These are phyloP conservation scores for Penstemon eatonii DNA, from an alignment of 257 asterid species.

Conservation along the genomic window DNA sequence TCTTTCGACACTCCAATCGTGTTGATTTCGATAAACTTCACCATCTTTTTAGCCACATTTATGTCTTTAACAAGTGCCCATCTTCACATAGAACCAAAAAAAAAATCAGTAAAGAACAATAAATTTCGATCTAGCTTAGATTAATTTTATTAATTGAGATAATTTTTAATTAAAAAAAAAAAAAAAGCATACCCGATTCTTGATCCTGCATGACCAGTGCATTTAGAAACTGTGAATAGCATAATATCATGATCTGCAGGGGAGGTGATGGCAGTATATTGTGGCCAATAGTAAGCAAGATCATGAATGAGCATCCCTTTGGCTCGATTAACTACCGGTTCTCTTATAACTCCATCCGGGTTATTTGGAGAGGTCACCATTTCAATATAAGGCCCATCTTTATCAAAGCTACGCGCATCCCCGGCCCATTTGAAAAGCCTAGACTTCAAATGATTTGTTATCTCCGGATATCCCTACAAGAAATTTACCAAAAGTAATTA, in stretches of 20 bases:
- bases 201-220: constrained; percentile 94
- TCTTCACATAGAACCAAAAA: constrained; percentile 27
- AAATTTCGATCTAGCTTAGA: background rate
- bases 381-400: constrained; percentile 62
- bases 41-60: constrained; percentile 68
- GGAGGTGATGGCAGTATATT: constrained; percentile 69
- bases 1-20: constrained; percentile 91
- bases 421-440: constrained; percentile 73
- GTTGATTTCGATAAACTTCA: constrained; percentile 60
- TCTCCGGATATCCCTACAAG: constrained; percentile 65
- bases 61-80: constrained; percentile 85
- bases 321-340: constrained; percentile 48
- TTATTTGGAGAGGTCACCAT: constrained; percentile 81
- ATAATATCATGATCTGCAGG: constrained; percentile 60
- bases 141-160: background rate
- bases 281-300: constrained; percentile 94
- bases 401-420: constrained; percentile 51
- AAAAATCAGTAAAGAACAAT: constrained; percentile 3
- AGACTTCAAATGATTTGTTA: constrained; percentile 49
- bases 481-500: background rate
- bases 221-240: constrained; percentile 86
- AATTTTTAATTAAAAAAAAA: background rate
- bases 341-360: constrained; percentile 57
- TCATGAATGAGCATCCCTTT: constrained; percentile 59
- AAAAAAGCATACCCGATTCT: constrained; percentile 63